Evolutionary conservation across 2,329 filamentous ascomycete genomes (phyloP).

Genomic region (Fusarium azukiicola): DNA sequence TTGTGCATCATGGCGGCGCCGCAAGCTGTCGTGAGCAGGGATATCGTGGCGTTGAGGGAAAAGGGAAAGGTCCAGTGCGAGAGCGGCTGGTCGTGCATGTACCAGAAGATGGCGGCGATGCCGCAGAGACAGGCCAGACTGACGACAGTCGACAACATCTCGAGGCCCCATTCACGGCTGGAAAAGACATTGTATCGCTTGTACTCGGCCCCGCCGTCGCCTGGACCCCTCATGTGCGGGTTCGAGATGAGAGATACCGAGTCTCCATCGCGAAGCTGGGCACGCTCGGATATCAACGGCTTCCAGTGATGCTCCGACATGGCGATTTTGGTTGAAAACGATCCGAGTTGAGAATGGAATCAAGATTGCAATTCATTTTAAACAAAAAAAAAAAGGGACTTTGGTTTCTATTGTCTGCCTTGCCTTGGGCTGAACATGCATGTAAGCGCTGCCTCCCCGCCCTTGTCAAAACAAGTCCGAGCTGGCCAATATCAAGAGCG

Average conservation of each 20-base stretch:
- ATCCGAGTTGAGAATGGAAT: not conserved
- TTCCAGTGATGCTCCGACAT: not conserved
- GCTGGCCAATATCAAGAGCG: not conserved
- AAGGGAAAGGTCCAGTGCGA: slow-evolving; percentile 28
- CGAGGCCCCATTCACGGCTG: not conserved
- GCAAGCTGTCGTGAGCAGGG: slow-evolving; percentile 30
- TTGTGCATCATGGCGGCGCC: slow-evolving; percentile 31
- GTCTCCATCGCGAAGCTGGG: not conserved
- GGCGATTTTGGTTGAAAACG: not conserved
- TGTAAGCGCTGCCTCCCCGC: not conserved
- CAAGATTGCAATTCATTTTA: no score
- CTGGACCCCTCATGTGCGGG: not conserved
- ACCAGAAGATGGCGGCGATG: slow-evolving; percentile 23
- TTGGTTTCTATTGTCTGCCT: not conserved
- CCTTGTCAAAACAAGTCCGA: not conserved
- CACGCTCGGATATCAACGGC: not conserved
- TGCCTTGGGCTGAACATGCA: not conserved
- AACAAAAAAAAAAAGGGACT: not conserved
- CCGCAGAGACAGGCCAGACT: not conserved
- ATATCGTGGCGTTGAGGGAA: slow-evolving; percentile 31
- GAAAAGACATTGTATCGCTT: not conserved
- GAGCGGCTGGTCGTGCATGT: slow-evolving; percentile 26
- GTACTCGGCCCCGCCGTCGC: not conserved
- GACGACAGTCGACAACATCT: not conserved
- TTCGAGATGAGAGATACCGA: not conserved